Conservation (phyloP, 1,284 basidiomycete species). For the Ustilago esculenta region DNA sequence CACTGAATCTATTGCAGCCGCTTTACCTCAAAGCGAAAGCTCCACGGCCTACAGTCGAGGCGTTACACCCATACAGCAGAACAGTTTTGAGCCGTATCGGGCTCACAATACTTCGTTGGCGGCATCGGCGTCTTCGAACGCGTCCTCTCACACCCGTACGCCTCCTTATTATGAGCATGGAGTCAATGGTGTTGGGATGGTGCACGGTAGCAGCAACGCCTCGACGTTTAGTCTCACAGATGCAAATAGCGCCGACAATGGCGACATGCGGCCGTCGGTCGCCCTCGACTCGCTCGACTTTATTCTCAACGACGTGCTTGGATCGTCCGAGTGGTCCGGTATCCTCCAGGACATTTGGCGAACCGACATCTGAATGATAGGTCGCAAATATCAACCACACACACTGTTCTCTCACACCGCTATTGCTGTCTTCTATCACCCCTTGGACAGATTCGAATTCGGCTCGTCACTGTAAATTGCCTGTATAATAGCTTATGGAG, state of each 20-base stretch:
- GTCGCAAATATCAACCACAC: no score
- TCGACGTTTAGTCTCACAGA: background rate
- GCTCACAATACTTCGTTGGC: background rate
- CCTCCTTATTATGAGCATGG: constrained; percentile 2
- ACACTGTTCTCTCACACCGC: no score
- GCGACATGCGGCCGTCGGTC: background rate
- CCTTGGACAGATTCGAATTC: no score
- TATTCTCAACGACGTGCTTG: constrained; percentile 38
- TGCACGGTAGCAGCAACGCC: background rate
- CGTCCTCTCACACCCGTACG: constrained; percentile 11
- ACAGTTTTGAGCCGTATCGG: background rate
- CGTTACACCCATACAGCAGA: background rate
- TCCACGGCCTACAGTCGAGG: no score
- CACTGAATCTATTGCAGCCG: constrained; percentile 27
- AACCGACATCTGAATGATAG: constrained; percentile 23
- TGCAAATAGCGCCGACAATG: background rate
- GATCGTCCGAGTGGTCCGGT: constrained; percentile 27
- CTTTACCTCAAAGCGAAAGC: constrained; percentile 6
- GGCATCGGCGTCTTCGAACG: constrained; percentile 8
- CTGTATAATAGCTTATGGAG: background rate
- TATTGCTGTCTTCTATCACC: no score
- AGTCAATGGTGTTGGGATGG: background rate
- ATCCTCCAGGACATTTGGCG: constrained; percentile 40
- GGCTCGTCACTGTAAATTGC: background rate
- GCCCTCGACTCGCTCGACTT: constrained; percentile 34